Conservation (phyloP, 164 flowering plant genomes). For the Chimonanthus praecox region DNA sequence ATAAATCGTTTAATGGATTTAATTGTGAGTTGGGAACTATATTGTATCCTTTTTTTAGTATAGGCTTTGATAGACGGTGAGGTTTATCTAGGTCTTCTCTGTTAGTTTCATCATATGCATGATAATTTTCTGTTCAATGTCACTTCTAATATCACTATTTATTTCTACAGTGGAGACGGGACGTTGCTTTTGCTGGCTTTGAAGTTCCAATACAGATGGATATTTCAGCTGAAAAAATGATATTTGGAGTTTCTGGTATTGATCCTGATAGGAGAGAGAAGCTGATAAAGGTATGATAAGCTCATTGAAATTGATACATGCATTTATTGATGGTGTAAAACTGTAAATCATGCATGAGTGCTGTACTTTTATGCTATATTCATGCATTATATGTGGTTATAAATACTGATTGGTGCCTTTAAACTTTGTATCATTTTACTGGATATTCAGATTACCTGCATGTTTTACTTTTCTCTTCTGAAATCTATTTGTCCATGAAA, state of each 20-base stretch:
- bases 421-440: no score
- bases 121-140: not conserved
- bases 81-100: not conserved
- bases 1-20: no score
- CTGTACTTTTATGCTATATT: no score
- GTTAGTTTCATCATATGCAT: not conserved
- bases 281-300: conserved; percentile 59
- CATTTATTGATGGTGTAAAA: not conserved
- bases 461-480: no score
- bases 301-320: not conserved
- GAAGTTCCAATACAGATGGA: conserved; percentile 97
- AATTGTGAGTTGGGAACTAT: no score
- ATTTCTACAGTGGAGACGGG: conserved; percentile 81
- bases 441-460: no score
- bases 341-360: no score
- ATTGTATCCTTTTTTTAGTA: not conserved
- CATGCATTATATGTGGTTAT: no score
- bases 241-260: conserved; percentile 73
- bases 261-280: conserved; percentile 79
- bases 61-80: not conserved
- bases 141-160: not conserved
- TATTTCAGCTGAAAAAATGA: conserved; percentile 92
- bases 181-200: conserved; percentile 97
- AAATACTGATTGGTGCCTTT: no score
- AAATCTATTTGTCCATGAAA: no score